A percentile compares a stretch with the other conserved stretches of the same genome.
Evolutionary conservation across 768 basidiomycete genomes (phyloP).

Genomic region (Boletus vinaceobasis): DNA sequence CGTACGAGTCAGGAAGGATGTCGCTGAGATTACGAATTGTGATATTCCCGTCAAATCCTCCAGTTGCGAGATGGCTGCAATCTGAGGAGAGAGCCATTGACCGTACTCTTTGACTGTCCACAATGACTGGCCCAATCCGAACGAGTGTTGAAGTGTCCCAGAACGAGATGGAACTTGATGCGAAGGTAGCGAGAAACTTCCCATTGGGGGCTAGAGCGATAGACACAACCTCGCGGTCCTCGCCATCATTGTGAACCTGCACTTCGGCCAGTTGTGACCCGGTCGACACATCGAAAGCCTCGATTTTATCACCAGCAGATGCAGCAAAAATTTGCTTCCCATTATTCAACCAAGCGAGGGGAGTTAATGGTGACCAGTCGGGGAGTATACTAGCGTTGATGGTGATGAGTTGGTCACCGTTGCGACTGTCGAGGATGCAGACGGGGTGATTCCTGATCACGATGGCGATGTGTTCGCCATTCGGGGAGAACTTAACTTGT

Average conservation of each 20-base stretch:
- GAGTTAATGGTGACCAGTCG: accelerated
- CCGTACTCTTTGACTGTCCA: not conserved
- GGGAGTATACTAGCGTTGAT: not conserved
- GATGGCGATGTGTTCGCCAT: not conserved
- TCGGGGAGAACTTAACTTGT: not conserved
- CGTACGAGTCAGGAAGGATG: slow-evolving; percentile 1
- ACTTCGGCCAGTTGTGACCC: not conserved
- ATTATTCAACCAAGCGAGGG: not conserved
- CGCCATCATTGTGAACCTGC: not conserved
- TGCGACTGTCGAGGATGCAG: not conserved
- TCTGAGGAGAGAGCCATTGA: not conserved
- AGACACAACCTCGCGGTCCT: not conserved
- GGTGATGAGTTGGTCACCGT: not conserved
- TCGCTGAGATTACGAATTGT: not conserved
- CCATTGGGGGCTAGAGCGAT: not conserved
- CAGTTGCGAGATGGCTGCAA: not conserved
- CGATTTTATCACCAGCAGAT: not conserved
- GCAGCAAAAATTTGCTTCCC: not conserved
- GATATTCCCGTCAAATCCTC: not conserved
- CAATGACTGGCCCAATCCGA: not conserved
- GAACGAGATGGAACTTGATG: not conserved
- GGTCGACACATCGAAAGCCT: not conserved
- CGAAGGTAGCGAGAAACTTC: not conserved
- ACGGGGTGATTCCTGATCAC: not conserved
- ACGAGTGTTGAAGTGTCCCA: not conserved